These are phyloP conservation scores for Tetracladium setigerum DNA, from an alignment of 495 filamentous ascomycete species.

Conservation along the genomic window DNA sequence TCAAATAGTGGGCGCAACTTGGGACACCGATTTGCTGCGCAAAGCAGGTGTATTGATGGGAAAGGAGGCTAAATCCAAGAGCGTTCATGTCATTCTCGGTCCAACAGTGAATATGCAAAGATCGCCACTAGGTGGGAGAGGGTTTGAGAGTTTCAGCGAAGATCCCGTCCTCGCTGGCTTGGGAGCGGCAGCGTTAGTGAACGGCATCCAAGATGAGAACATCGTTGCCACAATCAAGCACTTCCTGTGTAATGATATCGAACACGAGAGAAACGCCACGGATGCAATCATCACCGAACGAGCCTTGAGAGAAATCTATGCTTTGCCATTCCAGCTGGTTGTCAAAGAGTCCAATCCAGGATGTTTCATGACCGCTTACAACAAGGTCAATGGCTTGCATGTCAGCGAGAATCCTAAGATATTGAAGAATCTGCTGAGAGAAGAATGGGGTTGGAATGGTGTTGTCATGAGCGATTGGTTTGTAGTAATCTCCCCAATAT, in stretches of 20 bases:
- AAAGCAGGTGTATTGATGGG: conserved; percentile 56
- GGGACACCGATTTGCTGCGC: conserved; percentile 53
- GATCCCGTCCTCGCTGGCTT: conserved; percentile 66
- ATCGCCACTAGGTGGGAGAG: conserved; percentile 66
- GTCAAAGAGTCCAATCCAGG: conserved; percentile 55
- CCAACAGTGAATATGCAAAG: conserved; percentile 75
- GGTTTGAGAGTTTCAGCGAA: conserved; percentile 70
- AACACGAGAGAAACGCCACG: conserved; percentile 62
- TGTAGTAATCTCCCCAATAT: conserved; percentile 4
- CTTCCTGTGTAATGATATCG: conserved; percentile 77
- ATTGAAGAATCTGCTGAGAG: conserved; percentile 55
- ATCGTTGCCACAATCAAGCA: conserved; percentile 72
- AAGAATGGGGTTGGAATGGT: conserved; percentile 66
- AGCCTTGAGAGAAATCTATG: conserved; percentile 70
- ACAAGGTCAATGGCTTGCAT: conserved; percentile 65
- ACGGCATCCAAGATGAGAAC: conserved; percentile 63
- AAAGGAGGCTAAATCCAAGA: conserved; percentile 62
- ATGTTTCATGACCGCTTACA: conserved; percentile 71
- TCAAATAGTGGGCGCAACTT: conserved; percentile 72
- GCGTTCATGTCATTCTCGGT: conserved; percentile 62
- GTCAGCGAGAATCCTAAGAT: conserved; percentile 58
- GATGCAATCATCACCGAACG: conserved; percentile 59
- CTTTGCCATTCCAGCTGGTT: conserved; percentile 65
- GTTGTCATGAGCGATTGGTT: conserved; percentile 67
- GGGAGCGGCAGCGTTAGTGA: conserved; percentile 56